Base-by-base conservation (phyloP, 2,329 filamentous ascomycete species). In the Alternaria postmessia region DNA sequence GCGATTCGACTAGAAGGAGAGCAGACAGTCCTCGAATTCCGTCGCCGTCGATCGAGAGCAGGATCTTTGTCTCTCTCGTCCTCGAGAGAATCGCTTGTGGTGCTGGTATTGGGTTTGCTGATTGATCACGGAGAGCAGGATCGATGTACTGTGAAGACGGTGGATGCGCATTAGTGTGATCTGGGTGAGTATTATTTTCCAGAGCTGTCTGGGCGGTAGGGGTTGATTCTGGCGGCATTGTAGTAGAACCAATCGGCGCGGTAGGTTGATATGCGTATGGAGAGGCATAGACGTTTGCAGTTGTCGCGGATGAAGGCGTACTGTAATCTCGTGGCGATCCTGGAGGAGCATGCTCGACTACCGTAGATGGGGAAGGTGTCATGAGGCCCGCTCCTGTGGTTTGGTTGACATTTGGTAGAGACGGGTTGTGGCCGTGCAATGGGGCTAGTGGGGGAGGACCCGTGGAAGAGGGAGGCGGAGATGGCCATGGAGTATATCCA, bases 21-120 rank as follows among this genome's bases (percentile, higher is more conserved):
- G 72, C 54, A 18, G 74, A 75, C 7, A 76, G 63, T 24, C 74
- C 74, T 16, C 74, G 69, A 28, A 76, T 65, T 6, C 74, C 74
- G 49, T 75, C 72, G 1, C 74, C 74, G 43, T 76, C 74, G 8
- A 76, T 67, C 11, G 71, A 75, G 16, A 76, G 72, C 7, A 76
- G 55, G 18, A 76, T 68, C 30, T 76, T 76, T 3, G 69, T 73
- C 51, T 75, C 70, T 51, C 73, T 63, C 26, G 58, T 68, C 22
- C 59, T 57, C 18, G 67, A 66, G 3, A 65, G 57, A 30, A 68
- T 46, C 16, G 49, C 43, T 26, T 58, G 47, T 12, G 44, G 28
- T 7, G 61, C 47, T 11, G 53, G 28, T 43, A 53, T 52, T 52
- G 59, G 38, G 9, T 62, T 61, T 34, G 55, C 18, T 30, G 56